Evolutionary conservation across 169 alveolate genomes (phyloP), one percentile per base, ranked within the genome.

Genomic region (Plasmodium blacklocki): DNA sequence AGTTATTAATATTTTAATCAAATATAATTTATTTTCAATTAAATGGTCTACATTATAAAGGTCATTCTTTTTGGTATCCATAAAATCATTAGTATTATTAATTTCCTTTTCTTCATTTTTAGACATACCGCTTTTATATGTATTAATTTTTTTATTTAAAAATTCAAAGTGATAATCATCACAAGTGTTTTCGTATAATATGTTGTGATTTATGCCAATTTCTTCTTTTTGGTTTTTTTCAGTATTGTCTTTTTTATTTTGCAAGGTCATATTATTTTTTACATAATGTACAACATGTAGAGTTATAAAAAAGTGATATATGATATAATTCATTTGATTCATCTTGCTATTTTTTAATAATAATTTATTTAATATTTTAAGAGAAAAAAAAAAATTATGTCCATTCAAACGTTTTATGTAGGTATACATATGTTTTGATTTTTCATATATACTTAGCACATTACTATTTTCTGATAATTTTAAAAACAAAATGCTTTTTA

Each of bases 261-360:
- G 21, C 19, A 4, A 9, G 23, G 3, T n/a, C 43, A 43, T 19
- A 18, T 54, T 19, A 4, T 15, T 72, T 52, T 60, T 68, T 18
- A 80, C 43, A 45, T 56, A 80, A 50, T 80, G 19, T 19, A 80
- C 12, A 32, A 45, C 45, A 50, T 68, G 66, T 12, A 68, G 52
- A n/a, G 70, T 18, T 45, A 60, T 23, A 43, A 80, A 80, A 43
- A 80, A 80, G 15, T 68, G 74, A 68, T 67, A 80, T 68, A 80
- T 39, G 5, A 18, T 23, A 26, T 73, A 4, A 45, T 68, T 43
- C 2, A 59, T 29, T 12, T 67, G 75, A 4, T 39, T 64, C 49
- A 52, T 64, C 15, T 60, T 52, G 5, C 49, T 63, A 21, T 14
- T 80, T 49, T 26, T 15, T 32, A 43, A 29, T 15, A 80, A 32